These are phyloP conservation scores for Metschnikowia shivogae DNA, from an alignment of 805 yeast species.

Conservation along the genomic window DNA sequence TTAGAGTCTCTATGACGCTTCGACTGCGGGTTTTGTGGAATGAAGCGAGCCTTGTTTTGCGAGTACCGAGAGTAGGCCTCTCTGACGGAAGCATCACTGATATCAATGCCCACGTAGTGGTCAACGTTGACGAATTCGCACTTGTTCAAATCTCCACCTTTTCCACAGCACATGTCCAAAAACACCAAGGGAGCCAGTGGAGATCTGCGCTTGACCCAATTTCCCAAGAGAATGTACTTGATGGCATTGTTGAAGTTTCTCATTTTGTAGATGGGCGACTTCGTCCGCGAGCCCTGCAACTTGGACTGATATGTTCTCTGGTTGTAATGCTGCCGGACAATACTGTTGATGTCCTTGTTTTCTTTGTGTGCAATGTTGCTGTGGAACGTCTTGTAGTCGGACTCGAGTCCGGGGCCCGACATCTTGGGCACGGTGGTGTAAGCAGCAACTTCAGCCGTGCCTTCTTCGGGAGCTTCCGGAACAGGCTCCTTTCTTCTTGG, in stretches of 20 bases:
- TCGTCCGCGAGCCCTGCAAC: constrained; percentile 53
- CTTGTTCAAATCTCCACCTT: constrained; percentile 94
- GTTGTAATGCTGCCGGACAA: constrained; percentile 82
- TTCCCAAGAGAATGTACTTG: constrained; percentile 78
- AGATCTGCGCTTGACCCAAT: constrained; percentile 44
- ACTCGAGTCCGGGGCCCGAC: constrained; percentile 15
- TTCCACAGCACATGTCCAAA: constrained; percentile 92
- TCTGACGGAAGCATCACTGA: constrained; percentile 79
- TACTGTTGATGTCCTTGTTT: constrained; percentile 49
- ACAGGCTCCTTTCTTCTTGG: constrained; percentile 7
- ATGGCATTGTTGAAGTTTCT: constrained; percentile 90
- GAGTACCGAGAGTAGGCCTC: constrained; percentile 79
- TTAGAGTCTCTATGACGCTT: constrained; percentile 32
- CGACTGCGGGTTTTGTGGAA: constrained; percentile 22
- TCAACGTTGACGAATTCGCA: constrained; percentile 72
- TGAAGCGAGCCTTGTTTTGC: constrained; percentile 43
- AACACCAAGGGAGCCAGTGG: constrained; percentile 39
- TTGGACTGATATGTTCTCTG: constrained; percentile 71
- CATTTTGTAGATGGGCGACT: constrained; percentile 80
- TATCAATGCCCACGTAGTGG: constrained; percentile 86
- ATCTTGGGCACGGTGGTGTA: constrained; percentile 17
- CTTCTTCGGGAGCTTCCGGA: constrained; percentile 6
- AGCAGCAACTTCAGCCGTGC: constrained; percentile 12
- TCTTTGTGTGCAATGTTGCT: constrained; percentile 33
- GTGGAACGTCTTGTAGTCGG: constrained; percentile 36